phyloP scores from a whole-genome alignment of 129 eudicot species.

The Cynara cardunculus region DNA sequence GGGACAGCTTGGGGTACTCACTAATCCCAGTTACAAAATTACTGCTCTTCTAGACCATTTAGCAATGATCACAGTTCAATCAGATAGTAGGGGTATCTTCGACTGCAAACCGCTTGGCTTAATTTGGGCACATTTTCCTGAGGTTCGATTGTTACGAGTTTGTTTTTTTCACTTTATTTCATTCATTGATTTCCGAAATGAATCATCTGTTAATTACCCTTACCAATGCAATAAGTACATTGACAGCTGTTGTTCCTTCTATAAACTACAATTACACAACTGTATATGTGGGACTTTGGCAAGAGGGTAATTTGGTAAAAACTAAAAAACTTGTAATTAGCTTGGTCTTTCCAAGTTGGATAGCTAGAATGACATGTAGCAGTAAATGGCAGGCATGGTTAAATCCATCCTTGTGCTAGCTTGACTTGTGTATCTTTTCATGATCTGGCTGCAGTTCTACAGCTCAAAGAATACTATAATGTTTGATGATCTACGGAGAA shows the following conservation, averaged over 20 bases:
- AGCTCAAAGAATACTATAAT: constrained; percentile 80
- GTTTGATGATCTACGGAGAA: constrained; percentile 93
- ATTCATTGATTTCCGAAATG: constrained; percentile 3
- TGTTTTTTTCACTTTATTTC: not conserved
- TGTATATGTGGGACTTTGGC: not conserved
- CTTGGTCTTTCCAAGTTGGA: not conserved
- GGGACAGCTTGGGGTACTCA: constrained; percentile 93
- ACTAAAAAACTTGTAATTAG: not conserved
- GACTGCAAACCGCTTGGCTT: constrained; percentile 97
- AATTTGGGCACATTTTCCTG: constrained; percentile 93
- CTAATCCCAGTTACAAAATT: constrained; percentile 81
- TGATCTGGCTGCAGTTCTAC: constrained; percentile 68
- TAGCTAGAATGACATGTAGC: too few species aligned
- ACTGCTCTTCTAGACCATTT: constrained; percentile 92
- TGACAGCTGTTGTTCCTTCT: too few species aligned
- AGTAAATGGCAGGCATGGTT: too few species aligned
- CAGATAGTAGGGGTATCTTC: constrained; percentile 80
- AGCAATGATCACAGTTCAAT: constrained; percentile 95
- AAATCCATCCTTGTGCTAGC: not conserved
- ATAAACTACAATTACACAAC: not conserved
- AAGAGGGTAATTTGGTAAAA: not conserved
- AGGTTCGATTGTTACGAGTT: constrained; percentile 41
- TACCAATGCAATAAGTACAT: too few species aligned
- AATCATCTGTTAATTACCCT: not conserved
- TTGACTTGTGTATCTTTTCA: constrained; percentile 8